A percentile compares a stretch with the other conserved stretches of the same genome.
phyloP scores from a whole-genome alignment of 2,329 filamentous ascomycete species.

The Neodidymelliopsis sp. region DNA sequence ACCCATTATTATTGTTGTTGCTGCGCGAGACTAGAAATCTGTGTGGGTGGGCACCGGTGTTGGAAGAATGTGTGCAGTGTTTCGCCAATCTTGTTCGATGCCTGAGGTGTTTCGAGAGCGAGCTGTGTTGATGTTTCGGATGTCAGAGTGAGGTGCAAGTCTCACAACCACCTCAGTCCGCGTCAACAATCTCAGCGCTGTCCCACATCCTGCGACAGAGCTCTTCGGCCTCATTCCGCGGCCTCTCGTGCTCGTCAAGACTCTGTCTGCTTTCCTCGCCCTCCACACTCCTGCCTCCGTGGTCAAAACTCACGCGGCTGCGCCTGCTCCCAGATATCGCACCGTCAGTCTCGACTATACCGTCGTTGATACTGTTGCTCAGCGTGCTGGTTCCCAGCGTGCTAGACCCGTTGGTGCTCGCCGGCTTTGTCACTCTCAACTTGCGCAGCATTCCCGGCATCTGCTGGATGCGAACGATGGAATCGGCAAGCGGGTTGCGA shows the following conservation, averaged over 20 bases:
- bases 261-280: conserved; percentile 37
- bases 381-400: conserved; percentile 22
- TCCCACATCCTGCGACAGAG: conserved; percentile 52
- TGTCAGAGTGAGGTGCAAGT: not conserved
- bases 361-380: conserved; percentile 42
- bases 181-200: conserved; percentile 46
- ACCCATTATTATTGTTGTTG: no score
- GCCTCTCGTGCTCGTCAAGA: conserved; percentile 41
- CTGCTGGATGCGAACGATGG: conserved; percentile 62
- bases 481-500: conserved; percentile 73
- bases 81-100: not conserved
- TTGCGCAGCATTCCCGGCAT: conserved; percentile 56
- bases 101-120: not conserved
- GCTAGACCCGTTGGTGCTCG: conserved; percentile 34
- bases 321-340: conserved; percentile 33
- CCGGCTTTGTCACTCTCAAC: conserved; percentile 28
- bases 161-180: conserved; percentile 35
- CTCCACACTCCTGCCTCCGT: conserved; percentile 23
- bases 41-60: no score
- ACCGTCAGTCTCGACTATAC: conserved; percentile 37
- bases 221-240: conserved; percentile 48
- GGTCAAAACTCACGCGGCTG: conserved; percentile 42
- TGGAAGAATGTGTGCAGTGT: not conserved
- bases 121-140: not conserved
- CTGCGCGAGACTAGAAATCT: no score